Percentiles rank a stretch among this genome's conserved stretches.
Conservation (phyloP, 257 asterid genomes). For the Nicotiana undulata region DNA sequence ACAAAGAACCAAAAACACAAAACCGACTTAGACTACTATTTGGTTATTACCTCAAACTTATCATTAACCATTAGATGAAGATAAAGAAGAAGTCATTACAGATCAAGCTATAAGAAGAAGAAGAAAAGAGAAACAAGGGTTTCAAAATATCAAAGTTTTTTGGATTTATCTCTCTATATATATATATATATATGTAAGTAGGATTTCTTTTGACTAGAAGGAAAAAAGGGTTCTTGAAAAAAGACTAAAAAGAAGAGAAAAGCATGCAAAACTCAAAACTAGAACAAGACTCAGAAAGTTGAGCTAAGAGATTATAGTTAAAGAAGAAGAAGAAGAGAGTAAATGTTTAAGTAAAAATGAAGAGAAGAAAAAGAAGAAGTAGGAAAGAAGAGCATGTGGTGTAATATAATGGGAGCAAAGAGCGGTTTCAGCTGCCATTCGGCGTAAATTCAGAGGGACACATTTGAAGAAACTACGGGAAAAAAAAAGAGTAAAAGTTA, state of each 20-base stretch:
- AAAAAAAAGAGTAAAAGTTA: background rate
- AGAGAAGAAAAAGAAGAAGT: conserved; percentile 6
- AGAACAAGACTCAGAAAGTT: background rate
- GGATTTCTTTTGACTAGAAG: background rate
- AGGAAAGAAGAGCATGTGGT: conserved; percentile 46
- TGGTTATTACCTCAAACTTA: background rate
- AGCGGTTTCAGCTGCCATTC: conserved; percentile 87
- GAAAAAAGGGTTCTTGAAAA: background rate
- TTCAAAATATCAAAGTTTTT: background rate
- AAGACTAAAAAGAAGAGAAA: background rate
- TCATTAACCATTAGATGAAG: background rate
- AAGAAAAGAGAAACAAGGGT: background rate
- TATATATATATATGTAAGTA: background rate
- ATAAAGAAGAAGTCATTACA: background rate
- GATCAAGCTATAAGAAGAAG: background rate
- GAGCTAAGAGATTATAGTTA: conserved; percentile 21
- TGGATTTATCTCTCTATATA: background rate
- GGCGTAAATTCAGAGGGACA: conserved; percentile 71
- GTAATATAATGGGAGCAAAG: conserved; percentile 63
- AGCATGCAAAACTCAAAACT: conserved; percentile 1
- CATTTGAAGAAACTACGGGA: background rate
- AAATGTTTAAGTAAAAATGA: conserved; percentile 1
- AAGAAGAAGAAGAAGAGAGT: conserved; percentile 11
- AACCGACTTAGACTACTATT: background rate
- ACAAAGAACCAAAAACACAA: background rate